Base-by-base conservation (phyloP, 345 rosid species). In the Hypericum androsaemum region DNA sequence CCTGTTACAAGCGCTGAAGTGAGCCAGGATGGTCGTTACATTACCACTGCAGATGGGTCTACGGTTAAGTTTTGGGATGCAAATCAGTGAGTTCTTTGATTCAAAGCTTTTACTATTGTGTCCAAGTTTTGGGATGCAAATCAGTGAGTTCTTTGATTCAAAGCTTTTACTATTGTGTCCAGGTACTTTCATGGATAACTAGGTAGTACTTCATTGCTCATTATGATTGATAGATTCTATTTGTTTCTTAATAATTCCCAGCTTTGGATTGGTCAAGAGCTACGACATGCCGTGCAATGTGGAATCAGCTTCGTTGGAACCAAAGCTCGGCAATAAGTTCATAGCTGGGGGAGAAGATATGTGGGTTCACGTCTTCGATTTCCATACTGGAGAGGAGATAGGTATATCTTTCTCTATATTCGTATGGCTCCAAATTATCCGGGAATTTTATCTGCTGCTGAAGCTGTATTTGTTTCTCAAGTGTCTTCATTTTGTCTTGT, bases 11-110 rank as follows among this genome's bases (percentile, higher is more conserved):
- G 95, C 67, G 84, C 95, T 57, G 98, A 90, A 80, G 96, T 84
- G 61, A 84, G 98, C 70, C 96, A 58, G 71, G 94, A 87, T 71
- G 95, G 95, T 48, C 83, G 89, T 32, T 87, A 82, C 66, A 90
- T 90, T 60, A 90, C 96, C 8, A 90, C 96, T 50, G 89, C 94
- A 45, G 95, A 90, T 58, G 98, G 95, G 44, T 80, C 92, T 37
- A 82, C 82, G 16, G 89, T 90, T 63, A 87, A 90, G 70, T 90
- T 90, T 61, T 90, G 98, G 96, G 96, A 90, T 71, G 88, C 98
- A 47, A 90, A 81, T 65, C 94, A 84, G 98, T 90, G 77, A 71
- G 96, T 75, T 62, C 50, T 38, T 43, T 44, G 57, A 38, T 5
- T n/a, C 13, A 15, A 16, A 17, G 14, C 8, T 55, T 39, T 15